Evolutionary conservation across 352 stramenopile species (phyloP).

Genomic region (Halophytophthora polymorphica): DNA sequence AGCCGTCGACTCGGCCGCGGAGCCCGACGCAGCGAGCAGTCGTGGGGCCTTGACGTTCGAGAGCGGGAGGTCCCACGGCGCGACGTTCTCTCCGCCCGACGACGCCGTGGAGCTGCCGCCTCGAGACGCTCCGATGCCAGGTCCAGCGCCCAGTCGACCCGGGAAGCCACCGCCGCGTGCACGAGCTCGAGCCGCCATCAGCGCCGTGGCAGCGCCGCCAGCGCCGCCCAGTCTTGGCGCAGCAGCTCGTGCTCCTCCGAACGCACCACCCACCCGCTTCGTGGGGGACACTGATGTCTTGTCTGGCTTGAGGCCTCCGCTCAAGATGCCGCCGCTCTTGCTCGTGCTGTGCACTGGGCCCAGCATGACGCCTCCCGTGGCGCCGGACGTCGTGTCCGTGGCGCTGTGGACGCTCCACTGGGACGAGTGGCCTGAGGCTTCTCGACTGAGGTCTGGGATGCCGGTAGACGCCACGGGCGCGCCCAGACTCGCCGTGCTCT

Average conservation of each 20-base stretch:
- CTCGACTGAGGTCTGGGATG: constrained; percentile 41
- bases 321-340: constrained; percentile 30
- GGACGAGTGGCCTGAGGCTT: constrained; percentile 45
- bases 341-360: constrained; percentile 8
- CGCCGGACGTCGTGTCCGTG: constrained; percentile 12
- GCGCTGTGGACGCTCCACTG: constrained; percentile 34
- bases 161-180: constrained; percentile 54
- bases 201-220: constrained; percentile 57
- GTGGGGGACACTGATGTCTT: constrained; percentile 46
- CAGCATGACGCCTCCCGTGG: constrained; percentile 6
- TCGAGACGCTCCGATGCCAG: constrained; percentile 28
- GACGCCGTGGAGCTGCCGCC: constrained; percentile 12
- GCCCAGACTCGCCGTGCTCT: constrained; percentile 30
- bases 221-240: constrained; percentile 40
- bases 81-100: constrained; percentile 40
- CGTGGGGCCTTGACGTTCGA: constrained; percentile 29
- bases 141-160: constrained; percentile 38
- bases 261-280: constrained; percentile 34
- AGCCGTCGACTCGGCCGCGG: constrained; percentile 8
- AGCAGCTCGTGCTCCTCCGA: constrained; percentile 15
- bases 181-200: constrained; percentile 68
- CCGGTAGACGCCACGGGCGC: constrained; percentile 19
- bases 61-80: constrained; percentile 74
- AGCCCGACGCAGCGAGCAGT: constrained; percentile 13
- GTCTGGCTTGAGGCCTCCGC: constrained; percentile 22